Conservation (phyloP, 192 early-diverging fungal genomes). For the Cetraspora pellucida region DNA sequence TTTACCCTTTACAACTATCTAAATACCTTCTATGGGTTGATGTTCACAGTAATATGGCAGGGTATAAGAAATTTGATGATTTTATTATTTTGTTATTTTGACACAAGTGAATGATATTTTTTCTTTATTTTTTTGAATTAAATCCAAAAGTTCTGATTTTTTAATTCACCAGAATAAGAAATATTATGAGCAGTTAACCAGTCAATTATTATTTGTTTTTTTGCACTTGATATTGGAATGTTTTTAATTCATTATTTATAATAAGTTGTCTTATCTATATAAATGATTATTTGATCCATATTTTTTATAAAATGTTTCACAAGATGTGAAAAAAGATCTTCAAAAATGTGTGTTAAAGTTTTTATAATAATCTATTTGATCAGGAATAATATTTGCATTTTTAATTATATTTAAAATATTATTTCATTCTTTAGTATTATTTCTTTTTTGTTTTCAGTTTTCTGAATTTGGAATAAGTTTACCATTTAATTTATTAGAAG, state of each 20-base stretch:
- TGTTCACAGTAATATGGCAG: constrained; percentile 1
- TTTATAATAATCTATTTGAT: too few species aligned
- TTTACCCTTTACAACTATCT: constrained; percentile 8
- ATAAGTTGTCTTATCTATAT: not conserved
- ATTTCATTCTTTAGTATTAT: not conserved
- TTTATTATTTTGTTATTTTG: constrained; percentile 2
- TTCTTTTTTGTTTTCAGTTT: not conserved
- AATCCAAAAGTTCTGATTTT: not conserved
- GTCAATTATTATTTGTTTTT: too few species aligned
- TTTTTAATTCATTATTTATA: not conserved
- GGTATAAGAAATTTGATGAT: constrained; percentile 4
- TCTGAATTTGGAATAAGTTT: not conserved
- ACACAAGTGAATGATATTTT: not conserved
- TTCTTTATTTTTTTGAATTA: constrained; percentile 2
- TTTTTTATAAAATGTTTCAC: too few species aligned
- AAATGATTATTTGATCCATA: too few species aligned
- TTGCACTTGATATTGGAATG: not conserved
- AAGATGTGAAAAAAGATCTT: not conserved
- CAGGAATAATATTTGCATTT: too few species aligned
- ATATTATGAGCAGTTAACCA: too few species aligned
- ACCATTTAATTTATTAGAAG: not conserved
- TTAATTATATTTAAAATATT: not conserved
- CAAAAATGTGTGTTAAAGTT: not conserved
- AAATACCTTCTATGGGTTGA: constrained; percentile 11
- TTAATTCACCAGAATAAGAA: too few species aligned